Base-by-base conservation (phyloP, 1,139 yeast species). In the Pichia sp. region DNA sequence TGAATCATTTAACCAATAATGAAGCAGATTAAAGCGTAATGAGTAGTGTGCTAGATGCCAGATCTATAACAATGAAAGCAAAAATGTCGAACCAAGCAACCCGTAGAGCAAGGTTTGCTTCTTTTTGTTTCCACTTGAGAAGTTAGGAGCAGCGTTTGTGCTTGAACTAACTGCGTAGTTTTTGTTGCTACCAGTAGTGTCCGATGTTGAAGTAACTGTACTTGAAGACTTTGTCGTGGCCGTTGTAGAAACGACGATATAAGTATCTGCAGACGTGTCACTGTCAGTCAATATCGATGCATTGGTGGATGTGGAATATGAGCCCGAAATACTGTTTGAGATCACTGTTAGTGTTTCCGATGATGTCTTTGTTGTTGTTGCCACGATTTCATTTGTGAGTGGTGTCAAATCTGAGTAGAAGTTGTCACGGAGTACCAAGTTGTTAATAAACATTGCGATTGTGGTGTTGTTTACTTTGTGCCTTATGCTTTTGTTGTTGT, bases 371-470 rank as follows among this genome's bases (percentile, higher is more conserved):
- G 46, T 18, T 6, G 43, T 28, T 4, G 51, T 45, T 19, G 51
- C 31, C 2, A 36, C 14, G 3, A 48, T 19, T 14, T 35, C 34
- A 19, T 31, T 27, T 4, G 52, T 47, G 3, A 46, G 18, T 10
- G 51, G 44, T 4, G 37, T 35, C 8, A 50, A 32, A 30, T 47
- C 53, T 4, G 49, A 42, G 21, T 45, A 46, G 22, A 45, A 50
- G 14, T 41, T 39, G 7, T 28, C 45, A 15, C 46, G 31, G 22
- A 12, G 32, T 8, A 19, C 24, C 8, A 41, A 12, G 15, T 40
- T 27, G 5, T 33, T 33, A 3, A 7, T 37, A 28, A 21, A 35
- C 11, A 24, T n/a, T 36, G 27, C n/a, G n/a, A 10, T 32, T 32
- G 8, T 32, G 19, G n/a, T 17, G 2, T 3, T 32, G 6, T 32